Evolutionary conservation across 345 rosid genomes (phyloP).

Genomic region (Turnera subulata): DNA sequence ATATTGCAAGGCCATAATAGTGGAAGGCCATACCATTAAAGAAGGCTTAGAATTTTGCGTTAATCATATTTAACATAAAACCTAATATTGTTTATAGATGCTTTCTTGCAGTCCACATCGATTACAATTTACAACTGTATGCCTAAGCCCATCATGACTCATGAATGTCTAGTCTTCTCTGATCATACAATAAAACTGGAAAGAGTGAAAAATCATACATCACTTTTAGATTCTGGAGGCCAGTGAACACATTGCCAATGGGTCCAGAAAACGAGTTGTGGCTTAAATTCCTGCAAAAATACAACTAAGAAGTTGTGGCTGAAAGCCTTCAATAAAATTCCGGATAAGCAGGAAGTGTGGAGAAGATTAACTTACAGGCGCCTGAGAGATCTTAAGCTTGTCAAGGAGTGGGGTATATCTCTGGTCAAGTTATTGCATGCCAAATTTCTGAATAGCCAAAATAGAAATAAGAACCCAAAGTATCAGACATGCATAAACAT

Average conservation of each 20-base stretch:
- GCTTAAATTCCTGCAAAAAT: conserved; percentile 71
- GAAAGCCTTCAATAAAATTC: conserved; percentile 4
- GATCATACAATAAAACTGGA: conserved; percentile 2
- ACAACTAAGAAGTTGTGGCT: conserved; percentile 1
- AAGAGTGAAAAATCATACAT: conserved; percentile 45
- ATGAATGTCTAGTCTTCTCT: neutral
- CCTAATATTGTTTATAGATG: no score
- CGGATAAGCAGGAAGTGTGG: conserved; percentile 1
- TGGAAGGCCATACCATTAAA: no score
- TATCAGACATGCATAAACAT: neutral
- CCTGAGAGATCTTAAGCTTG: conserved; percentile 50
- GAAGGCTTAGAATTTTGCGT: no score
- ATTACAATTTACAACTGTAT: no score
- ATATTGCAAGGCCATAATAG: no score
- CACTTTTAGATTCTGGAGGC: conserved; percentile 56
- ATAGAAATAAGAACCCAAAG: neutral
- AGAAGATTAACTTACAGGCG: conserved; percentile 52
- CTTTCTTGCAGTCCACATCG: no score
- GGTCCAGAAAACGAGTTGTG: conserved; percentile 75
- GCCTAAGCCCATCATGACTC: neutral
- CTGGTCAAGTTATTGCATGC: conserved; percentile 64
- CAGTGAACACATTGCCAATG: conserved; percentile 76
- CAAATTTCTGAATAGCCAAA: conserved; percentile 51
- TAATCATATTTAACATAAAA: no score
- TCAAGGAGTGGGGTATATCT: conserved; percentile 61